These are phyloP conservation scores for Metschnikowia amazonensis DNA, from an alignment of 805 yeast species.

Conservation along the genomic window DNA sequence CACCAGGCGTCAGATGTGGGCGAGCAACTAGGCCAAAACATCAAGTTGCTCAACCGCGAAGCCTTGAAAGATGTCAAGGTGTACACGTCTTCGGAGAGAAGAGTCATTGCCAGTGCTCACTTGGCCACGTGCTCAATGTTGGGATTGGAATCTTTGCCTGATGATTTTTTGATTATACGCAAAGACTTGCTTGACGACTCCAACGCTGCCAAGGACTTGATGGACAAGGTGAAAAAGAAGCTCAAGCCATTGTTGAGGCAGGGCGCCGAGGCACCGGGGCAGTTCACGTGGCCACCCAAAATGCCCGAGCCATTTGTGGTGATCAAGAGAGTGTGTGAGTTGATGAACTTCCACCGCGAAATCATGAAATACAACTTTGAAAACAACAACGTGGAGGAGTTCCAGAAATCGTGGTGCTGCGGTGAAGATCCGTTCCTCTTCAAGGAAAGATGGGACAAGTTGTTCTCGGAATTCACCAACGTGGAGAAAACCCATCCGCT, in stretches of 20 bases:
- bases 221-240: constrained; percentile 97
- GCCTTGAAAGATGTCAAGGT: constrained; percentile 83
- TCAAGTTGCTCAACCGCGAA: constrained; percentile 77
- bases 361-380: constrained; percentile 80
- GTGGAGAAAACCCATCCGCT: constrained; percentile 98
- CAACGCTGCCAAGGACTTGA: constrained; percentile 94
- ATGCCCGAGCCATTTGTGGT: constrained; percentile 97
- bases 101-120: constrained; percentile 91
- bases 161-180: constrained; percentile 73
- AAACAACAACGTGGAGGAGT: constrained; percentile 56
- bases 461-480: constrained; percentile 84
- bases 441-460: constrained; percentile 95
- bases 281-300: constrained; percentile 97
- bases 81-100: constrained; percentile 88
- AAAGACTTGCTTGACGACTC: constrained; percentile 93
- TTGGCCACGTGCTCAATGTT: constrained; percentile 75
- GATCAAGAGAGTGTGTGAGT: constrained; percentile 87
- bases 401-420: constrained; percentile 92
- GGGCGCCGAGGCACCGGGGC: constrained; percentile 95
- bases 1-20: constrained; percentile 95
- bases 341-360: constrained; percentile 86
- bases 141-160: constrained; percentile 62
- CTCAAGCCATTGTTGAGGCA: constrained; percentile 89
- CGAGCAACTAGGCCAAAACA: constrained; percentile 90
- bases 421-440: constrained; percentile 89